Percentiles rank a stretch among this genome's conserved stretches.
Conservation (phyloP, 306 rosid species). For the Citrullus amarus region DNA sequence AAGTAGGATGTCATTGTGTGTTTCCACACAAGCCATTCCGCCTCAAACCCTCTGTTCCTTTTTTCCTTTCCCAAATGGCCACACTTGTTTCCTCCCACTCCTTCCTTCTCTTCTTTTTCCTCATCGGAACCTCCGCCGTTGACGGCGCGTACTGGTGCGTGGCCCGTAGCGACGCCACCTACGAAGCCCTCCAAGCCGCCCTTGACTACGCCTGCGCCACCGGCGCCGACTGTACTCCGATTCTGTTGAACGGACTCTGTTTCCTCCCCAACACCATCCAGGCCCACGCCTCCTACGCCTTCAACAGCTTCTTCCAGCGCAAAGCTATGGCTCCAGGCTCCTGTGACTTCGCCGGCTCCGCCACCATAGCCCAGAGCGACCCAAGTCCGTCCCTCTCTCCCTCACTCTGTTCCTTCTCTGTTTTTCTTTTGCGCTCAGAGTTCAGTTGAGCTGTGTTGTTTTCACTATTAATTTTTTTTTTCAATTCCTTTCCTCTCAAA, state of each 20-base stretch:
- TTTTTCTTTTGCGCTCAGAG: too few relatives aligned
- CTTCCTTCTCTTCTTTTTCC: not conserved
- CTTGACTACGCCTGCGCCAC: conserved; percentile 71
- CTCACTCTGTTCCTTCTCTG: not conserved
- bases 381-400: conserved; percentile 37
- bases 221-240: conserved; percentile 63
- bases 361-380: conserved; percentile 72
- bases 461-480: too few relatives aligned
- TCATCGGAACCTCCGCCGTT: not conserved
- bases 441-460: too few relatives aligned
- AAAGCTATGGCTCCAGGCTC: conserved; percentile 58
- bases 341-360: conserved; percentile 62
- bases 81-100: not conserved
- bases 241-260: conserved; percentile 55
- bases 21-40: not conserved
- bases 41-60: conserved; percentile 28
- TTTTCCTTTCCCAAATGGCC: conserved; percentile 2
- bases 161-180: conserved; percentile 51
- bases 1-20: not conserved
- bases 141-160: conserved; percentile 62
- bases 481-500: too few relatives aligned
- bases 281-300: conserved; percentile 91
- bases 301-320: conserved; percentile 59
- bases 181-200: conserved; percentile 44
- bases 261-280: conserved; percentile 82